Conservation (phyloP, 306 rosid species). For the Castanea crenata region DNA sequence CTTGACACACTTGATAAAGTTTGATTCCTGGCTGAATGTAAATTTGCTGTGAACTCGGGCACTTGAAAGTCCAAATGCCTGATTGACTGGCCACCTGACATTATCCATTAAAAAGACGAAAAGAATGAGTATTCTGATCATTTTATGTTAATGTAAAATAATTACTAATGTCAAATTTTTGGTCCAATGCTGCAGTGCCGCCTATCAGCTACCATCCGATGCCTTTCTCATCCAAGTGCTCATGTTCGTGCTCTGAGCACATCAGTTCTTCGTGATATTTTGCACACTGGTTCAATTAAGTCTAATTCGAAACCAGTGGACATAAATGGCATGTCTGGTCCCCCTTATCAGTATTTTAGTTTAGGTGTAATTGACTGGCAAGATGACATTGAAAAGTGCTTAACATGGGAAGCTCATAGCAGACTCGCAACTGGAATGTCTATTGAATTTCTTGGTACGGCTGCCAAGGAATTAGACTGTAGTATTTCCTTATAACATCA, state of each 20-base stretch:
- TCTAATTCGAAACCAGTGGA: constrained; percentile 41
- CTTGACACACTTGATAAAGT: background rate
- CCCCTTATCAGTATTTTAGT: constrained; percentile 56
- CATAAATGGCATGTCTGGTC: constrained; percentile 42
- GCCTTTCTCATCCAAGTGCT: constrained; percentile 92
- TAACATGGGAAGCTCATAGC: constrained; percentile 90
- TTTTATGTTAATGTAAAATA: background rate
- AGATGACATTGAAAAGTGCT: constrained; percentile 74
- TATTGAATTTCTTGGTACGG: constrained; percentile 61
- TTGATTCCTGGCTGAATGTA: constrained; percentile 1
- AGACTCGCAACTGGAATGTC: constrained; percentile 65
- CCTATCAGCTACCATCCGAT: constrained; percentile 70
- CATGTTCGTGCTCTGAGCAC: constrained; percentile 80
- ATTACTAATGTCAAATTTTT: background rate
- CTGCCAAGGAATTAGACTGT: constrained; percentile 86
- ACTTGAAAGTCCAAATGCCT: background rate
- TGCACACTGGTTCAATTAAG: constrained; percentile 58
- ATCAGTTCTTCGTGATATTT: constrained; percentile 89
- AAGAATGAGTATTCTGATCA: background rate
- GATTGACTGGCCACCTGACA: background rate
- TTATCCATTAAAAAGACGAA: background rate
- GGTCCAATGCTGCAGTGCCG: constrained; percentile 70
- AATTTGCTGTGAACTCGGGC: background rate
- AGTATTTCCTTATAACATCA: constrained; percentile 51
- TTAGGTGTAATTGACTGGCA: constrained; percentile 69